Evolutionary conservation across 2,329 filamentous ascomycete species (phyloP), one percentile per base, ranked within the genome.

Genomic region (Aspergillus udagawae): DNA sequence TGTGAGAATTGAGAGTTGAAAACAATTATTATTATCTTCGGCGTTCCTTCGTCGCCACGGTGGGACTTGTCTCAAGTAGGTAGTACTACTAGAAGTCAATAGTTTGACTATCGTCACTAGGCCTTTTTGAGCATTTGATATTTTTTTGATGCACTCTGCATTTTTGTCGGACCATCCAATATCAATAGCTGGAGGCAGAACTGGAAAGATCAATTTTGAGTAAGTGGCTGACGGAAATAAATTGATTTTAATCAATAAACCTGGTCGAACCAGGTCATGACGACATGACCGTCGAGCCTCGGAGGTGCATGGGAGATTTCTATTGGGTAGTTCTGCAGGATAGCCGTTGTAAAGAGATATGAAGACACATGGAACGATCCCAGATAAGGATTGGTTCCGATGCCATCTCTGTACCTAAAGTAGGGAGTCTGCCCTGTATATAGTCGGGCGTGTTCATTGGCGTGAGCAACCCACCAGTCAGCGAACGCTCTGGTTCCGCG

Each of bases 241-340:
- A 38, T 52, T 45, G 29, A 42, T 23, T 41, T 27, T 38, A 50
- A 57, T 58, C 50, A 47, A 47, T 54, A 52, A 41, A 57, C 55
- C 51, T 28, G 27, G 29, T 38, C 48, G 12, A 54, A 47, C 29
- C 28, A 51, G 48, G 58, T 57, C 57, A 63, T 63, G 61, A 63
- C 60, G 61, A 60, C 61, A 63, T 45, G 53, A 59, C 55, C 52
- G 27, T 53, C 28, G 55, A 49, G 17, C 32, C 49, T 48, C 47
- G 41, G 48, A 49, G 35, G 12, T 17, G 2, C 14, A 38, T 17
- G 32, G 32, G 8, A 21, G 20, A 10, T 21, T 48, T 20, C 23
- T 23, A 47, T 29, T 27, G 41, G 17, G 27, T 8, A 12, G 17
- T 21, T 29, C 1, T 45, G 53, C 23, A 45, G 27, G 9, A 38